These are phyloP conservation scores for Marasmius sp. DNA, from an alignment of 1,284 basidiomycete genomes.

Conservation along the genomic window DNA sequence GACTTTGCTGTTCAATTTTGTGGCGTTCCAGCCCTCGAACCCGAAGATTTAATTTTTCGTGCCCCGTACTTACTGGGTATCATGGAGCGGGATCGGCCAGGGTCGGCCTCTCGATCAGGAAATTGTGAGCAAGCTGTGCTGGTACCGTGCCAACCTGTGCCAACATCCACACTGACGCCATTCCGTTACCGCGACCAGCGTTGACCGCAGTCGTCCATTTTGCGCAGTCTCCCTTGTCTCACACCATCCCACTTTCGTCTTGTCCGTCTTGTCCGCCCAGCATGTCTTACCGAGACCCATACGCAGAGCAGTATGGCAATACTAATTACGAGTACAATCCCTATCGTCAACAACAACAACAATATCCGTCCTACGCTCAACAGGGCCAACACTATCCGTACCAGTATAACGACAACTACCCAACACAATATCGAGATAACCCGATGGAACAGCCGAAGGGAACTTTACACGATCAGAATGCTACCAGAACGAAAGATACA, in stretches of 20 bases:
- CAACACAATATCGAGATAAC: constrained; percentile 43
- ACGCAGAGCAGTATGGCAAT: constrained; percentile 39
- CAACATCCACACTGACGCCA: background rate
- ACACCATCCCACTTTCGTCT: no score
- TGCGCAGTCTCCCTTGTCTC: background rate
- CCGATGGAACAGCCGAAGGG: constrained; percentile 21
- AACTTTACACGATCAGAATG: constrained; percentile 20
- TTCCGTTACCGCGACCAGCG: background rate
- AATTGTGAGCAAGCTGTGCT: background rate
- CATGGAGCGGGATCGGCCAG: no score
- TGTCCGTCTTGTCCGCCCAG: background rate
- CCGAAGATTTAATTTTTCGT: no score
- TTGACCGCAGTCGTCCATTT: background rate
- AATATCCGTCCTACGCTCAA: constrained; percentile 52
- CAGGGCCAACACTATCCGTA: constrained; percentile 24
- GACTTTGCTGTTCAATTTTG: constrained; percentile 14
- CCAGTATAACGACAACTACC: constrained; percentile 33
- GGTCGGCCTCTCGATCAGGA: background rate
- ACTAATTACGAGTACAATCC: constrained; percentile 46
- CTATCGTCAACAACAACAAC: constrained; percentile 41
- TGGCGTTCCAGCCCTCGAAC: no score
- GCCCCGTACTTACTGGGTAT: no score
- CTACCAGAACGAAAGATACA: constrained; percentile 10
- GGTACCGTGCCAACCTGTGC: background rate
- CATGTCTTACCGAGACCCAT: constrained; percentile 48